Conservation (phyloP, 73 alveolate species). For the Paramecium sonneborni region DNA sequence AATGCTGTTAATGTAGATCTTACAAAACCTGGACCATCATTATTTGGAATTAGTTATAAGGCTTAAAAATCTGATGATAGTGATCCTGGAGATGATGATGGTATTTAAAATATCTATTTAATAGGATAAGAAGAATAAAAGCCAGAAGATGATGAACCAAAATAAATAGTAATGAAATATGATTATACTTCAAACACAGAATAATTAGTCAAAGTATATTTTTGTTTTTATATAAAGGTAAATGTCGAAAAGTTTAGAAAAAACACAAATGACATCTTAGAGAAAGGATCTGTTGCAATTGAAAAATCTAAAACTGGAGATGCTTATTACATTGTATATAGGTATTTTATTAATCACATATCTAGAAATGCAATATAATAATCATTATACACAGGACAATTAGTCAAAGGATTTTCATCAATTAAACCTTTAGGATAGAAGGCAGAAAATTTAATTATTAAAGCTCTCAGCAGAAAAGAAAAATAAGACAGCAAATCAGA, state of each 20-base stretch:
- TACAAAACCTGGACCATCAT: constrained; percentile 8
- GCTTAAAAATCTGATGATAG: constrained; percentile 13
- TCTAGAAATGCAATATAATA: constrained; percentile 30
- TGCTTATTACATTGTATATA: not conserved
- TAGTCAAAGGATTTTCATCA: not conserved
- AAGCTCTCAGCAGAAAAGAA: constrained; percentile 29
- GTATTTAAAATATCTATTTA: not conserved
- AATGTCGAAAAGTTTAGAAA: constrained; percentile 35
- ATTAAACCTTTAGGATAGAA: constrained; percentile 28
- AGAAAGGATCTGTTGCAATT: constrained; percentile 51
- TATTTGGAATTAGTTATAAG: not conserved
- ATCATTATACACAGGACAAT: constrained; percentile 14
- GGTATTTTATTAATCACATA: not conserved
- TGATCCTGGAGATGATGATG: constrained; percentile 52
- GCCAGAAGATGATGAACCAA: constrained; percentile 56
- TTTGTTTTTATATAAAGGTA: not conserved
- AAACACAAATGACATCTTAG: not conserved
- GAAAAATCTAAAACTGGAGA: not conserved
- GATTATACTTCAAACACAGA: constrained; percentile 23
- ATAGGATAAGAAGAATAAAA: constrained; percentile 34
- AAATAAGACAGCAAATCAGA: not conserved
- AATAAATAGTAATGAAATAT: constrained; percentile 30
- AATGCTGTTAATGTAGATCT: constrained; percentile 2
- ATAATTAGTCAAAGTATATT: constrained; percentile 7
- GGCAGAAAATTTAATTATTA: constrained; percentile 24